These are phyloP conservation scores for Phymatotrichopsis omnivora DNA, from an alignment of 2,329 filamentous ascomycete genomes.

Conservation along the genomic window DNA sequence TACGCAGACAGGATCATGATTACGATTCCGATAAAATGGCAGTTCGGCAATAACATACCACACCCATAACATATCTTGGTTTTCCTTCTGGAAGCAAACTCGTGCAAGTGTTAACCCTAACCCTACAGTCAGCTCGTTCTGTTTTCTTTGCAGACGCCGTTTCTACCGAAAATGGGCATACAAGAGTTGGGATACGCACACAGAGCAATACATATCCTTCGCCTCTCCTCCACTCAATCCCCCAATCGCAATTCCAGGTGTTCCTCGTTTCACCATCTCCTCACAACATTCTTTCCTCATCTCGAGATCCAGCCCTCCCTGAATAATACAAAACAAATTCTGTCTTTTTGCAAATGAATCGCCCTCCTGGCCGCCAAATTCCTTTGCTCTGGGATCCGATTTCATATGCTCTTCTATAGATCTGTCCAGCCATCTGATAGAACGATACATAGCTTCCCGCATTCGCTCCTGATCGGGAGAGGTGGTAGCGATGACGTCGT, in stretches of 20 bases:
- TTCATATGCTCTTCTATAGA: constrained; percentile 85
- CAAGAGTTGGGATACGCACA: constrained; percentile 39
- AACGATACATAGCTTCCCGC: constrained; percentile 88
- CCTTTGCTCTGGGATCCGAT: constrained; percentile 41
- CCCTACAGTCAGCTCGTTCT: constrained; percentile 17
- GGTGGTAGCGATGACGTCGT: constrained; percentile 94
- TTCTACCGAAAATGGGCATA: not conserved
- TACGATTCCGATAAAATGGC: no score
- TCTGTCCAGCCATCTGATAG: constrained; percentile 88
- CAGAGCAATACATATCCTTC: constrained; percentile 82
- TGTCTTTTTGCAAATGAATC: constrained; percentile 43
- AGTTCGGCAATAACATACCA: constrained; percentile 45
- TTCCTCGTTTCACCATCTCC: constrained; percentile 82
- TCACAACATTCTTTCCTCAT: constrained; percentile 73
- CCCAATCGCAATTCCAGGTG: constrained; percentile 92
- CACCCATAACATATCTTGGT: constrained; percentile 98
- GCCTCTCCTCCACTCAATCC: constrained; percentile 91
- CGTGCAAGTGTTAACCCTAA: constrained; percentile 69
- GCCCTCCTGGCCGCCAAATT: constrained; percentile 7
- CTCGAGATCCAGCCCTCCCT: constrained; percentile 82
- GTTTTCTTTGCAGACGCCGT: not conserved
- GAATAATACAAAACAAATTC: constrained; percentile 97
- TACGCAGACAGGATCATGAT: constrained; percentile 32
- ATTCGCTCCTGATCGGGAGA: constrained; percentile 82
- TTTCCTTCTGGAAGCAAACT: constrained; percentile 75